A percentile compares a stretch with the other conserved stretches of the same genome.
Conservation (phyloP, 75 land plant species). For the Picea glauca region DNA sequence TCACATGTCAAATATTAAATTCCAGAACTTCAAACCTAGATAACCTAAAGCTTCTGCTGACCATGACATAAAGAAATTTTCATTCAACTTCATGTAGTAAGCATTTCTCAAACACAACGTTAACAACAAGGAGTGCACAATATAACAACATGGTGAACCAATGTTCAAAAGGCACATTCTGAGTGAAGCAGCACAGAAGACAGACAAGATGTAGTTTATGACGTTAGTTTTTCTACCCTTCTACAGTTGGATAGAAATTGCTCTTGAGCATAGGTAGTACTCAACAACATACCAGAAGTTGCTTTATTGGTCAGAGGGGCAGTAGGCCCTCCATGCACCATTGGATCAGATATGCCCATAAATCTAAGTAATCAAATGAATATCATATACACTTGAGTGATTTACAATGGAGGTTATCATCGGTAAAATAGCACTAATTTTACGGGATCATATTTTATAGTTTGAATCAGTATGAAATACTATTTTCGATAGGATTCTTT, state of each 20-base stretch:
- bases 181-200: not conserved
- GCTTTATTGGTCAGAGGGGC: no score
- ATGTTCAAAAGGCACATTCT: not conserved
- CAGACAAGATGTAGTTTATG: not conserved
- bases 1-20: not conserved
- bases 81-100: not conserved
- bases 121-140: not conserved
- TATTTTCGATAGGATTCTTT: no score
- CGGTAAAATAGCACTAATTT: no score
- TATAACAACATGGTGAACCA: not conserved
- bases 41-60: not conserved
- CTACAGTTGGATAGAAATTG: not conserved
- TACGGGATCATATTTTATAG: no score
- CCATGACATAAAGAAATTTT: not conserved
- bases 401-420: no score
- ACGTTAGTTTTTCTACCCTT: not conserved
- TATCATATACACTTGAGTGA: no score
- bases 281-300: not conserved
- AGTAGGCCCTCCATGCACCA: no score
- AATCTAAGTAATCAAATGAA: no score
- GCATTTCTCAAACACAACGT: not conserved
- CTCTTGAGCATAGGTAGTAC: not conserved
- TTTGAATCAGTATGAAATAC: no score
- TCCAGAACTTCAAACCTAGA: not conserved
- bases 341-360: no score